These are phyloP conservation scores for Suillus hirtellus DNA, from an alignment of 768 basidiomycete genomes.

Conservation along the genomic window DNA sequence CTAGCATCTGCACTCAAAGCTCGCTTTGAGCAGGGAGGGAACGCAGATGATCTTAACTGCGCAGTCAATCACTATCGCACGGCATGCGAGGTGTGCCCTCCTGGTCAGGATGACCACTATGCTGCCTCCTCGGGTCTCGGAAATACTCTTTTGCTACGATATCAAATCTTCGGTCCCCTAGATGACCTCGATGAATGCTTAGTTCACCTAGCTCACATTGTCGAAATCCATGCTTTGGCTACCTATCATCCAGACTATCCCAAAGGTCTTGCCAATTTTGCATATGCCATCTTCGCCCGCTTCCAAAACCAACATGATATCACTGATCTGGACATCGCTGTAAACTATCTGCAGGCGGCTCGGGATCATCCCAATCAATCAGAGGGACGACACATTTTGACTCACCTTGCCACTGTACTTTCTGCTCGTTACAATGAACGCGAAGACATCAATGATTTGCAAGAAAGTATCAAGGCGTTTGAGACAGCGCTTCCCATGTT, in stretches of 20 bases:
- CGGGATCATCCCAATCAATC: conserved; percentile 12
- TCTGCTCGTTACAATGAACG: conserved; percentile 13
- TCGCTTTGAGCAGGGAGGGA: conserved; percentile 15
- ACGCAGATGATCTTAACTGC: conserved; percentile 24
- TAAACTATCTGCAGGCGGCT: conserved; percentile 15
- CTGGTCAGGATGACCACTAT: conserved; percentile 13
- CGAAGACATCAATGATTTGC: conserved; percentile 16
- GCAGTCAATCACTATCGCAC: conserved; percentile 20
- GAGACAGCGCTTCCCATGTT: conserved; percentile 11
- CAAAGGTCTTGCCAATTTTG: conserved; percentile 16
- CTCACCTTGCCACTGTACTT: conserved; percentile 16
- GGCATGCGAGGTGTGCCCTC: conserved; percentile 15
- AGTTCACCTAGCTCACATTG: conserved; percentile 21
- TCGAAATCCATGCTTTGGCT: conserved; percentile 14
- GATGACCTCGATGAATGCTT: conserved; percentile 27
- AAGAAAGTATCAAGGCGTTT: conserved; percentile 19
- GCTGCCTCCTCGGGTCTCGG: conserved; percentile 18
- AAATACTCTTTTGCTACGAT: conserved; percentile 19
- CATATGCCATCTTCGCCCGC: conserved; percentile 16
- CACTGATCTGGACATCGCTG: conserved; percentile 21
- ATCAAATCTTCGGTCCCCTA: conserved; percentile 8
- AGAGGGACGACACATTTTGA: conserved; percentile 11
- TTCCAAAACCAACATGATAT: conserved; percentile 15
- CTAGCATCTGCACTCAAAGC: conserved; percentile 22
- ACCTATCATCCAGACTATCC: conserved; percentile 12